Base-by-base conservation (phyloP, 441 rosid species). In the Erysimum cheiri region DNA sequence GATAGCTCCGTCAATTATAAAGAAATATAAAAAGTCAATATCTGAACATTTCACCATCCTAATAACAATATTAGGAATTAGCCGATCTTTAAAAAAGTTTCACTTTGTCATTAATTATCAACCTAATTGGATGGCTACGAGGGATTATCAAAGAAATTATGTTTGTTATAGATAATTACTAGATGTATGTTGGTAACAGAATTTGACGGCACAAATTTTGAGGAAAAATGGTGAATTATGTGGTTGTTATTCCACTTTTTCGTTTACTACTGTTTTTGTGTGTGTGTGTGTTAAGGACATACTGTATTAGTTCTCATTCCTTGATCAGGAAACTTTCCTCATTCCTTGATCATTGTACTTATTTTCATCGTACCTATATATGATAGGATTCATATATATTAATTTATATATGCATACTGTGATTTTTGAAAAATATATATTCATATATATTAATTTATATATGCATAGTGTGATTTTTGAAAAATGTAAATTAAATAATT, bases 11-110 rank as follows among this genome's bases (percentile, higher is more conserved):
- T 60, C 39, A 37, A 9, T 54, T 43, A 33, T 15, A 52, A 41
- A 50, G 41, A 5, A n/a, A 32, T 59, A 64, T 59, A 64, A 40
- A 65, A 73, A 59, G 72, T 59, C 77, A 66, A 32, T 50, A 31
- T 40, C 54, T 59, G 67, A 73, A 73, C 0, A 1, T 49, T 59
- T 59, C 77, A 40, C 31, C 46, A 48, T 36, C 50, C 10, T 44
- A 11, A 40, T 19, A 54, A 32, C 33, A 69, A 39, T 29, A 28
- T 31, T 17, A 10, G 29, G 47, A 59, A 48, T 37, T 49, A n/a
- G 48, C 31, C 64, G 26, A 54, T 9, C 15, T 29, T 54, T 54
- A 19, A 53, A 6, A 52, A 13, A 1, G 15, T 49, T 54, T 32
- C 13, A 54, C 22, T 31, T 8, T 31, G 1, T 31, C 24, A 4